Base-by-base conservation (phyloP, 2,329 filamentous ascomycete species). In the Tricladium varicosporioides region DNA sequence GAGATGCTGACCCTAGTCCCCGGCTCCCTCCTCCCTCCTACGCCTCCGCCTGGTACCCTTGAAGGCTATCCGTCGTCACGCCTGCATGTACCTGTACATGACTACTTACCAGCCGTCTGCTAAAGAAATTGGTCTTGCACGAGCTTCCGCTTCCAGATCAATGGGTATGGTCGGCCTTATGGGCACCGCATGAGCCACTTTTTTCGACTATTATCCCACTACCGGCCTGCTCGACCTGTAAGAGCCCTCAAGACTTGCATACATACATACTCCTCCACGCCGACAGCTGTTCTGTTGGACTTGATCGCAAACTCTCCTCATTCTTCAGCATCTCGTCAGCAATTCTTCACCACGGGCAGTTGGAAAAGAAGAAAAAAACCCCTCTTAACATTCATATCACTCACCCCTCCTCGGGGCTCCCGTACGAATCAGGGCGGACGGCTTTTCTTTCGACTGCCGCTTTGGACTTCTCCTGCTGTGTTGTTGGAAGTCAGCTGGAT, bases 161-260 rank as follows among this genome's bases (percentile, higher is more conserved):
- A 65, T 67, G 65, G 67, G 60, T 61, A 64, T 64, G 59, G 59
- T 54, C 60, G 59, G 63, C 62, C 56, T 62, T 58, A 51, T 64
- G 62, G 64, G 62, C 63, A 65, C 60, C 57, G 65, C 67, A 65
- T 68, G 65, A 69, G 66, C 65, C 65, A 69, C 64, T 65, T 51
- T 51, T 63, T 61, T 57, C 48, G 57, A 49, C 48, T 40, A 19
- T 56, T 54, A 27, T 58, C 44, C 50, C 67, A 65, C 53, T 63
- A 58, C 62, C 62, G 56, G 64, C 63, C 58, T 56, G 40, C 58
- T 54, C 59, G 42, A 52, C 58, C 60, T 53, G 59, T 54, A 19
- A 31, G 42, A 46, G 22, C 59, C 14, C 57, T 56, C 48, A 56
- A 58, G 49, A 45, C 51, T 33, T 31, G 18, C 16, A 44, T 42